Conservation (phyloP, 139 green algal genomes). For the Picochlorum sp. region DNA sequence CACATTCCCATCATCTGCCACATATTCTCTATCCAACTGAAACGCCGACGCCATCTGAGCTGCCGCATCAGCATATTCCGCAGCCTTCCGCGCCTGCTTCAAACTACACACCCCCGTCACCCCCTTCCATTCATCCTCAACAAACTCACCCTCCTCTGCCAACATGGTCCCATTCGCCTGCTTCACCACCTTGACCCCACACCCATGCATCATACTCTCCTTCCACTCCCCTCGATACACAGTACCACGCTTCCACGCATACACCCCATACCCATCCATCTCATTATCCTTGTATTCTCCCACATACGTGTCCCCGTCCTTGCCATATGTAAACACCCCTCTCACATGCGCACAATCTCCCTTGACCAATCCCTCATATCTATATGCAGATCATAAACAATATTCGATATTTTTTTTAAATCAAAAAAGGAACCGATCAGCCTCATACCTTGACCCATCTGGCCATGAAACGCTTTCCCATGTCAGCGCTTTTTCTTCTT, state of each 20-base stretch:
- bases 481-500: neutral
- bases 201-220: slow-evolving; percentile 55
- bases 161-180: slow-evolving; percentile 24
- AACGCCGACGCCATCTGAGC: slow-evolving; percentile 42
- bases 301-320: slow-evolving; percentile 46
- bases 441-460: slow-evolving; percentile 5
- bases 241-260: slow-evolving; percentile 49
- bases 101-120: slow-evolving; percentile 36
- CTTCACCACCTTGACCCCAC: slow-evolving; percentile 44
- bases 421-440: neutral
- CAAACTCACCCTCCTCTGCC: slow-evolving; percentile 51
- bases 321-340: slow-evolving; percentile 38
- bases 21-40: slow-evolving; percentile 12
- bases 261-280: slow-evolving; percentile 51
- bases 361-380: slow-evolving; percentile 38
- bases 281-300: slow-evolving; percentile 44
- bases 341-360: slow-evolving; percentile 32
- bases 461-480: slow-evolving; percentile 6
- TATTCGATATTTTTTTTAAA: neutral
- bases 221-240: slow-evolving; percentile 59
- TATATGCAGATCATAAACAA: slow-evolving; percentile 6
- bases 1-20: too few relatives aligned
- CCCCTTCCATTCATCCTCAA: slow-evolving; percentile 45
- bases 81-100: slow-evolving; percentile 32
- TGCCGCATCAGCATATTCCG: slow-evolving; percentile 52